Conservation (phyloP, 371 early-diverging fungal species). For the Mucor circinelloides region DNA sequence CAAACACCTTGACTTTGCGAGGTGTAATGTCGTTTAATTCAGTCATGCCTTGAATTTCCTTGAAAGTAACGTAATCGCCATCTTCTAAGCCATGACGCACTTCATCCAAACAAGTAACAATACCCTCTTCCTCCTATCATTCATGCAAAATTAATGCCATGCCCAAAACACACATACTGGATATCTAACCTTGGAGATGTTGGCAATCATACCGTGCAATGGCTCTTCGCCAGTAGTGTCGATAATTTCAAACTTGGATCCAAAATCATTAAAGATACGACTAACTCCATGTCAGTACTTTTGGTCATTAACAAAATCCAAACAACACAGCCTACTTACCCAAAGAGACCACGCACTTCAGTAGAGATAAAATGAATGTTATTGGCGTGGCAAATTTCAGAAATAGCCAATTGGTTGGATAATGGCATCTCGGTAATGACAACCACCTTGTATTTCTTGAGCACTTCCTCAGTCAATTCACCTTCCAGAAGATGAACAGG, state of each 20-base stretch:
- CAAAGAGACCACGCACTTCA: slow-evolving; percentile 95
- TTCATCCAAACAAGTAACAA: slow-evolving; percentile 96
- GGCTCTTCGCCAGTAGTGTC: slow-evolving; percentile 98
- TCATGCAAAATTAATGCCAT: slow-evolving; percentile 3
- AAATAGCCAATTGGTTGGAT: slow-evolving; percentile 84
- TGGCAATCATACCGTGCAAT: slow-evolving; percentile 93
- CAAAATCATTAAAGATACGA: slow-evolving; percentile 97
- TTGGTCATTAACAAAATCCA: neutral
- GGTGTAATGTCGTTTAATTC: slow-evolving; percentile 85
- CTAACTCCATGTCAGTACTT: slow-evolving; percentile 13
- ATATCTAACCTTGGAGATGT: slow-evolving; percentile 65
- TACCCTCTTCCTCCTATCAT: slow-evolving; percentile 75
- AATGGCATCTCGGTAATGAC: slow-evolving; percentile 86
- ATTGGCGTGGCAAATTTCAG: slow-evolving; percentile 84
- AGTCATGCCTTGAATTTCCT: slow-evolving; percentile 92
- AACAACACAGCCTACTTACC: slow-evolving; percentile 48
- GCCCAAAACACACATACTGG: neutral
- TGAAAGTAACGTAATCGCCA: slow-evolving; percentile 95
- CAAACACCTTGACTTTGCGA: slow-evolving; percentile 82
- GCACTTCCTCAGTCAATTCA: slow-evolving; percentile 70
- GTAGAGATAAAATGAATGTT: slow-evolving; percentile 94
- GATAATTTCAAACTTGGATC: slow-evolving; percentile 81
- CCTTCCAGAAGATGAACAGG: slow-evolving; percentile 85
- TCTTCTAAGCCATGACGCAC: slow-evolving; percentile 96
- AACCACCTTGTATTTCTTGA: slow-evolving; percentile 85